Evolutionary conservation across 768 basidiomycete species (phyloP).

Genomic region (Boletus sp.): DNA sequence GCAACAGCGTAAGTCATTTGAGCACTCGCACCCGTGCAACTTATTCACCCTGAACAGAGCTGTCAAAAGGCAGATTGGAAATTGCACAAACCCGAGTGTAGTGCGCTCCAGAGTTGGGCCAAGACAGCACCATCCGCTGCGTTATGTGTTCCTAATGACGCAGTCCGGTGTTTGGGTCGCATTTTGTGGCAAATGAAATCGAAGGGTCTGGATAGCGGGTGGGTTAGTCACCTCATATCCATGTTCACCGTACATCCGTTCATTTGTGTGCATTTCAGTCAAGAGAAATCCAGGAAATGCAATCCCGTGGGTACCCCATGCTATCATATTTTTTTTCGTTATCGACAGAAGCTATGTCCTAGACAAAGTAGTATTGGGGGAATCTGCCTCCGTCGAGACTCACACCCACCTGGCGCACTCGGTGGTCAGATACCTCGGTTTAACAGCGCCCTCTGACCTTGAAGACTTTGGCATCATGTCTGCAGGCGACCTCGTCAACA

Average conservation of each 20-base stretch:
- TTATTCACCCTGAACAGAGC: constrained; percentile 32
- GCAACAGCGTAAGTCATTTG: constrained; percentile 53
- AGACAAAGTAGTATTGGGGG: constrained; percentile 59
- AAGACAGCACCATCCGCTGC: constrained; percentile 46
- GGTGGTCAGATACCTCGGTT: constrained; percentile 65
- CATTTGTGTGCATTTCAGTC: constrained; percentile 38
- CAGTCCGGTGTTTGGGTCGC: constrained; percentile 73
- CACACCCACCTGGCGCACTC: constrained; percentile 72
- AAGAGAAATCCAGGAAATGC: constrained; percentile 62
- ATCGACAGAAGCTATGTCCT: neutral
- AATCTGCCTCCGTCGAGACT: constrained; percentile 45
- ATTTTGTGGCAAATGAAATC: constrained; percentile 65
- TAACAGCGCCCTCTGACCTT: constrained; percentile 57
- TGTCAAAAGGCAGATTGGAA: constrained; percentile 77
- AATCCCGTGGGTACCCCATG: constrained; percentile 59
- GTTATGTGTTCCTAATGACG: constrained; percentile 64
- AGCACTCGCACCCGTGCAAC: neutral
- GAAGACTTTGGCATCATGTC: constrained; percentile 53
- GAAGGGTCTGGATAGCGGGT: constrained; percentile 47
- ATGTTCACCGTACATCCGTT: neutral
- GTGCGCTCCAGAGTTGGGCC: constrained; percentile 58
- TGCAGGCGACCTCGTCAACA: constrained; percentile 60
- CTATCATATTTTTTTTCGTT: neutral
- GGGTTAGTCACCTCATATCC: constrained; percentile 44
- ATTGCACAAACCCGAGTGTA: constrained; percentile 76